Percentiles rank a stretch among this genome's conserved stretches.
Conservation (phyloP, 345 rosid species). For the Clarkia xantiana region DNA sequence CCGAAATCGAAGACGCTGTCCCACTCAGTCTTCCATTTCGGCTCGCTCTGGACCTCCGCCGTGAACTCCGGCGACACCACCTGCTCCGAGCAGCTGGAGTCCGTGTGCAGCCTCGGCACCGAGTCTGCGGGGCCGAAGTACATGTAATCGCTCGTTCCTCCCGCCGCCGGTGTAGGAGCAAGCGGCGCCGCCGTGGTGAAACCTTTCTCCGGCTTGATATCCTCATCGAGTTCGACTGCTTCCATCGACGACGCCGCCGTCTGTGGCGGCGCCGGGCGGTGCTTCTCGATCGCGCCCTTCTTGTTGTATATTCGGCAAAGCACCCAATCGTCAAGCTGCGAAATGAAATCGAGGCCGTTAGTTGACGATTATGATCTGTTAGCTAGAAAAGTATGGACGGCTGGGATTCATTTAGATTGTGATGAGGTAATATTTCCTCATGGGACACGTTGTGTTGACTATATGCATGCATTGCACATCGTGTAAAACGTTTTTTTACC, state of each 20-base stretch:
- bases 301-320: slow-evolving; percentile 91
- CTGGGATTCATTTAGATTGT: no score
- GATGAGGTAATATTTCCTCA: no score
- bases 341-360: background rate
- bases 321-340: slow-evolving; percentile 97
- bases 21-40: slow-evolving; percentile 35
- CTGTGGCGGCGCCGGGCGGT: background rate
- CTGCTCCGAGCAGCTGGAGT: slow-evolving; percentile 76
- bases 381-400: no score
- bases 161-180: slow-evolving; percentile 1
- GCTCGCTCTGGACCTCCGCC: slow-evolving; percentile 89
- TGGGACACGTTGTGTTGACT: no score
- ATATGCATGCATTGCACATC: no score
- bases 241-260: background rate
- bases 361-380: background rate
- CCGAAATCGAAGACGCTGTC: slow-evolving; percentile 19
- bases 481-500: no score
- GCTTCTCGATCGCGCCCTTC: slow-evolving; percentile 64
- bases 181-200: slow-evolving; percentile 8
- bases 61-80: slow-evolving; percentile 72
- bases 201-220: slow-evolving; percentile 29
- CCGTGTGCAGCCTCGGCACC: slow-evolving; percentile 59
- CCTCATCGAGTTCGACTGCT: slow-evolving; percentile 11
- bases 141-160: slow-evolving; percentile 15
- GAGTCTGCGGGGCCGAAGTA: slow-evolving; percentile 69